Evolutionary conservation across 2,329 filamentous ascomycete species (phyloP).

Genomic region (Diaporthe capsici): DNA sequence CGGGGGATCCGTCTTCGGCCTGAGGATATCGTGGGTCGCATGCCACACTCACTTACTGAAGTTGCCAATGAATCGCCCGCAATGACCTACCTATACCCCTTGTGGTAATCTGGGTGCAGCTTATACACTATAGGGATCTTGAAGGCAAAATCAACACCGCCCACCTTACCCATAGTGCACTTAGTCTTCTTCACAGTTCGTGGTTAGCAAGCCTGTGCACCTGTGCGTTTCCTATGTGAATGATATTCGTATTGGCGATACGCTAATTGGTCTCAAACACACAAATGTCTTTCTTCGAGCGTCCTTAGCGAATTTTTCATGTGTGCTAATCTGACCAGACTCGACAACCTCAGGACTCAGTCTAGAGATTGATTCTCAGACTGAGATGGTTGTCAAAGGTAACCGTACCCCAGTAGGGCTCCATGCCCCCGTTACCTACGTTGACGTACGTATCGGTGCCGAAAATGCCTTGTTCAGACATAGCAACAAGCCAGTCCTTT

Average conservation of each 20-base stretch:
- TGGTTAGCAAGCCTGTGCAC: neutral
- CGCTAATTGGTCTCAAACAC: neutral
- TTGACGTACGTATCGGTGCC: conserved; percentile 56
- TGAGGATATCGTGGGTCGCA: neutral
- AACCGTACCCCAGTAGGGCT: conserved; percentile 46
- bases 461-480: conserved; percentile 55
- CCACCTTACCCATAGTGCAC: neutral
- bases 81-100: neutral
- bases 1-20: neutral
- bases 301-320: neutral
- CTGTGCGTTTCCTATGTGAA: neutral
- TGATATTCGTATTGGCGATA: too few species aligned
- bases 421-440: conserved; percentile 57
- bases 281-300: neutral
- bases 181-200: neutral
- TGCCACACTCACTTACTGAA: neutral
- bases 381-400: conserved; percentile 46
- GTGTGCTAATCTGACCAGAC: too few species aligned
- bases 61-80: neutral
- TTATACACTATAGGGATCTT: neutral
- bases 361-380: conserved; percentile 43
- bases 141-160: neutral
- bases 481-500: conserved; percentile 57
- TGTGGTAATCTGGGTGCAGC: too few species aligned
- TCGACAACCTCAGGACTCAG: neutral